Evolutionary conservation across 805 yeast species (phyloP).

Genomic region (Cyberlindnera euphorbiae): DNA sequence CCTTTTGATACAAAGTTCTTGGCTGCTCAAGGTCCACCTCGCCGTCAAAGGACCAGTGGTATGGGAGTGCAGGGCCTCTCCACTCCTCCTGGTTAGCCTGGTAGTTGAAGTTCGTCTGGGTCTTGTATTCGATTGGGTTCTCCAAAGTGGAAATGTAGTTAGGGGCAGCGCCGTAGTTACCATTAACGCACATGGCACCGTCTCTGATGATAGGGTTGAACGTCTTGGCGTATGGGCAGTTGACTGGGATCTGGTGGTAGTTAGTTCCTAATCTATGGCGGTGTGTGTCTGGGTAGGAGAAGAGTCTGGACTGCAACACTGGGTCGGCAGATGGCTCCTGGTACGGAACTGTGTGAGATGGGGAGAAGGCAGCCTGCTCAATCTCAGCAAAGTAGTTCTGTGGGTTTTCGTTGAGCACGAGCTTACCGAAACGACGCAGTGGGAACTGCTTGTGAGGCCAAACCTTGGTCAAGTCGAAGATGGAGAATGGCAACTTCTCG

Average conservation of each 20-base stretch:
- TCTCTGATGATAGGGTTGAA: conserved; percentile 77
- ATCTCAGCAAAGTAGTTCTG: conserved; percentile 83
- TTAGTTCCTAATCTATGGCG: conserved; percentile 74
- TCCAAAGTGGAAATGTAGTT: conserved; percentile 59
- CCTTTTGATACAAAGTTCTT: conserved; percentile 57
- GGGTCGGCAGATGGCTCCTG: conserved; percentile 83
- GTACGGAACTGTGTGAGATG: conserved; percentile 80
- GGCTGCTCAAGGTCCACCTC: conserved; percentile 78
- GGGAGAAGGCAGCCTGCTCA: conserved; percentile 83
- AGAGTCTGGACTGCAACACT: conserved; percentile 74
- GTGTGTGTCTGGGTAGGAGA: conserved; percentile 82
- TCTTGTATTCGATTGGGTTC: conserved; percentile 27
- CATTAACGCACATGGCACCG: conserved; percentile 67
- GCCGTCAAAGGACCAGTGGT: conserved; percentile 75
- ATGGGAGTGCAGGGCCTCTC: conserved; percentile 78
- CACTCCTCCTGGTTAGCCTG: conserved; percentile 75
- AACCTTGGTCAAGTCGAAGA: conserved; percentile 85
- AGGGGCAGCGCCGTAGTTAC: conserved; percentile 74
- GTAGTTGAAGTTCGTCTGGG: conserved; percentile 24
- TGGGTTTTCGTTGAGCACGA: conserved; percentile 78
- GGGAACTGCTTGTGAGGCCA: conserved; percentile 91
- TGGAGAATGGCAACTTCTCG: conserved; percentile 68
- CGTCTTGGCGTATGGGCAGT: conserved; percentile 64
- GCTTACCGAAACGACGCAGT: conserved; percentile 77
- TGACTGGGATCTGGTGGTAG: conserved; percentile 83